phyloP scores from a whole-genome alignment of 345 rosid genomes.

The Eucalyptus rudis region DNA sequence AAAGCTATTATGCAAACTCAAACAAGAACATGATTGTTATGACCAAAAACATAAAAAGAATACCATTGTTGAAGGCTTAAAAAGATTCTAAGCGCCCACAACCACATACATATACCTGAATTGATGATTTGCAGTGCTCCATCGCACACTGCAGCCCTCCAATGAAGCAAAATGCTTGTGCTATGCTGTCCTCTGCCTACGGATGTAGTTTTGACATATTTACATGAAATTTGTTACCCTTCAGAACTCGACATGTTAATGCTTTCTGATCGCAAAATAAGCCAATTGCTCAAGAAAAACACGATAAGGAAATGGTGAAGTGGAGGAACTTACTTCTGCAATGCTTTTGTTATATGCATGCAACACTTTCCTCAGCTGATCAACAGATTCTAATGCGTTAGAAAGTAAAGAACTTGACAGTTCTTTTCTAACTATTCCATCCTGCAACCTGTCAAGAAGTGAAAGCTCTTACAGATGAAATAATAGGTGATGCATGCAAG shows the following conservation, averaged over 20 bases:
- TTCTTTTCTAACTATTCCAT: conserved; percentile 17
- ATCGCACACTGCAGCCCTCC: conserved; percentile 43
- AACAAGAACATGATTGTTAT: background rate
- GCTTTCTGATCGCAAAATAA: background rate
- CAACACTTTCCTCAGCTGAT: conserved; percentile 13
- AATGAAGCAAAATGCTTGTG: conserved; percentile 49
- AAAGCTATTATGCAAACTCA: background rate
- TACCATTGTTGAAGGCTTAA: background rate
- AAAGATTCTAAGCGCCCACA: background rate
- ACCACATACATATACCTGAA: conserved; percentile 18
- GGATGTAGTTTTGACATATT: background rate
- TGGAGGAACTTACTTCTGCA: conserved; percentile 49
- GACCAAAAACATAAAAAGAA: background rate
- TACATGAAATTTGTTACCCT: background rate
- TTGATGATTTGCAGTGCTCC: conserved; percentile 56
- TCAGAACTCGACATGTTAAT: background rate
- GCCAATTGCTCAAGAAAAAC: background rate
- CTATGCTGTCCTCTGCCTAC: conserved; percentile 63
- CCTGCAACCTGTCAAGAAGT: conserved; percentile 15
- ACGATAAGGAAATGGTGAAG: background rate
- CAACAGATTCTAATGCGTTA: conserved; percentile 43
- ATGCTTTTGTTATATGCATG: conserved; percentile 60
- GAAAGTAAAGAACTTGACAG: conserved; percentile 14
- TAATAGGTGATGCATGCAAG: background rate
- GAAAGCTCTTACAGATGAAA: background rate